These are phyloP conservation scores for Trichoderma breve DNA, from an alignment of 2,329 filamentous ascomycete species.

Conservation along the genomic window DNA sequence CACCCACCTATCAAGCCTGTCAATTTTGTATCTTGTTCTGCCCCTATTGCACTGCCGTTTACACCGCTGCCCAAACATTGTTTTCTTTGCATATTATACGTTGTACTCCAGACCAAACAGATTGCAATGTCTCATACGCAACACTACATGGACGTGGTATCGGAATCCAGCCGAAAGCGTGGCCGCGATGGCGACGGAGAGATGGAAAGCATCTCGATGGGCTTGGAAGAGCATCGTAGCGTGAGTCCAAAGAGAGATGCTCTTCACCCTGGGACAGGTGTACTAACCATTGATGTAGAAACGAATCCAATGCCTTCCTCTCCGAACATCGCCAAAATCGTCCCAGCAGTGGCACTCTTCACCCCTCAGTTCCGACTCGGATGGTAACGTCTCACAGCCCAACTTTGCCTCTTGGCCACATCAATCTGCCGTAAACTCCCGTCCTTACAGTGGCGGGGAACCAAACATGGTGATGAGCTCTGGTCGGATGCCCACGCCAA, in stretches of 20 bases:
- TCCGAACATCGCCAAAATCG: constrained; percentile 45
- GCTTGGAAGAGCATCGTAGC: constrained; percentile 52
- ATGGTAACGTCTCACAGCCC: constrained; percentile 35
- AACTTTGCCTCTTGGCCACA: constrained; percentile 37
- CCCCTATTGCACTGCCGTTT: neutral
- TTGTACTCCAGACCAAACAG: neutral
- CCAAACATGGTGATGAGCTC: constrained; percentile 54
- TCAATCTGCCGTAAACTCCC: constrained; percentile 23
- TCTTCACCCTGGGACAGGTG: neutral
- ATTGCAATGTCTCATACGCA: constrained; percentile 40
- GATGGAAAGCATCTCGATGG: constrained; percentile 35
- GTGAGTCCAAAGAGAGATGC: constrained; percentile 34
- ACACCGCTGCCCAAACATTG: neutral
- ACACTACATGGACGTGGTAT: constrained; percentile 32
- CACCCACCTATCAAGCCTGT: constrained; percentile 1
- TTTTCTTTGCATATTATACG: constrained; percentile 8
- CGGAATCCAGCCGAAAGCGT: constrained; percentile 44
- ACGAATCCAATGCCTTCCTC: constrained; percentile 52
- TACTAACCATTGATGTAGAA: constrained; percentile 41
- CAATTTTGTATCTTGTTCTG: neutral
- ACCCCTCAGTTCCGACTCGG: constrained; percentile 40
- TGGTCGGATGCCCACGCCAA: constrained; percentile 56
- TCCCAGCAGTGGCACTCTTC: constrained; percentile 32
- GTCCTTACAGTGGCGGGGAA: constrained; percentile 38
- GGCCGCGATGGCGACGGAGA: constrained; percentile 48